These are phyloP conservation scores for Leccinum fuscescens DNA, from an alignment of 1,284 basidiomycete genomes.

Conservation along the genomic window DNA sequence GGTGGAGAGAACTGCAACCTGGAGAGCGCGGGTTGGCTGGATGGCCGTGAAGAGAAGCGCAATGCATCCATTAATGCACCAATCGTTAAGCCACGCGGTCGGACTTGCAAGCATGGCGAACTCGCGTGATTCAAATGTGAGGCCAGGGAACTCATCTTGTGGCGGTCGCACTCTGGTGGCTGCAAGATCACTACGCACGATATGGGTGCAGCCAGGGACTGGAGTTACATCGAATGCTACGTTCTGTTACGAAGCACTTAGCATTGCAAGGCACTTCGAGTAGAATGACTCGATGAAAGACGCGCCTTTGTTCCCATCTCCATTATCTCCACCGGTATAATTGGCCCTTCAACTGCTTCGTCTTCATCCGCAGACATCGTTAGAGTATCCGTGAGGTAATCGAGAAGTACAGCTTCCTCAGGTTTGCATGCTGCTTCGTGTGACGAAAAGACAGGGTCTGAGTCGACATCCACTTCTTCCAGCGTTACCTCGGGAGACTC, in stretches of 20 bases:
- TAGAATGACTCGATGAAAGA: no score
- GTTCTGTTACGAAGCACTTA: no score
- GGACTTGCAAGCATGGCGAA: neutral
- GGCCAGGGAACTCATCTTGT: neutral
- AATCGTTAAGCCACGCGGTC: neutral
- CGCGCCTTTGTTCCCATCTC: no score
- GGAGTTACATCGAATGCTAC: no score
- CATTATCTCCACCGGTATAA: no score
- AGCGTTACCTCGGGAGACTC: neutral
- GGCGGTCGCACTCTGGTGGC: no score
- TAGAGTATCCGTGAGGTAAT: neutral
- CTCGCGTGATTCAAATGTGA: neutral
- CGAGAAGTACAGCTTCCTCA: neutral
- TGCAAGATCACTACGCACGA: no score
- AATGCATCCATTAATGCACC: slow-evolving; percentile 1
- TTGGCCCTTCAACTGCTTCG: no score
- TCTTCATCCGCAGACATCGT: no score
- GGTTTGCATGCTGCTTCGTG: neutral
- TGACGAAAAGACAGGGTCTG: no score
- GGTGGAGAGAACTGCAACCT: neutral
- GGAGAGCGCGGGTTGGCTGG: neutral
- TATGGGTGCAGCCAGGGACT: no score
- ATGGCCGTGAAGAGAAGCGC: neutral
- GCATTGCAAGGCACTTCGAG: no score
- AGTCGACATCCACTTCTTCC: neutral